These are phyloP conservation scores for Fusarium caatingaense DNA, from an alignment of 2,329 filamentous ascomycete species.

Conservation along the genomic window DNA sequence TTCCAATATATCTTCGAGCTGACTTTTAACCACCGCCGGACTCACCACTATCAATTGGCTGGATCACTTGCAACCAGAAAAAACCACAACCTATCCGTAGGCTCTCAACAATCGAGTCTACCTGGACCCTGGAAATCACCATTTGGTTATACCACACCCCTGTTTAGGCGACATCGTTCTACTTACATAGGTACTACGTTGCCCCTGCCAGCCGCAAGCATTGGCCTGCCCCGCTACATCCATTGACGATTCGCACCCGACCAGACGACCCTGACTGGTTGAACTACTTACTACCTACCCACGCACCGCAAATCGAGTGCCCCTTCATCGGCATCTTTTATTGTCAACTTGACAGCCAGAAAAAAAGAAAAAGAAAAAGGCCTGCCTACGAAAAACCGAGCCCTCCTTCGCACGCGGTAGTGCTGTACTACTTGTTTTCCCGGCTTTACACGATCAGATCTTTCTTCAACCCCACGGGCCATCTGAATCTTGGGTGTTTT, in stretches of 20 bases:
- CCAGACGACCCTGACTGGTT: constrained; percentile 34
- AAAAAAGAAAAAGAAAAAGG: constrained; percentile 11
- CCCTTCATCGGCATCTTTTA: constrained; percentile 28
- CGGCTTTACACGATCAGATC: constrained; percentile 6
- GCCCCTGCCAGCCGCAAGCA: constrained; percentile 41
- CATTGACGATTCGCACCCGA: constrained; percentile 34
- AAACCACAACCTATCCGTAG: not conserved
- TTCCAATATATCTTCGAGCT: not conserved
- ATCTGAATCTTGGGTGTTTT: constrained; percentile 3
- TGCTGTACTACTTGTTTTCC: constrained; percentile 14
- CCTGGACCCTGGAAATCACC: constrained; percentile 39
- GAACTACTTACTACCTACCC: constrained; percentile 34
- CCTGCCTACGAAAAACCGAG: constrained; percentile 29
- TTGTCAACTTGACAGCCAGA: constrained; percentile 20
- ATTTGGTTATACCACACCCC: constrained; percentile 20
- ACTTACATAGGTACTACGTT: constrained; percentile 28
- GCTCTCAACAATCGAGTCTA: constrained; percentile 19
- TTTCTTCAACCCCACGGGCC: constrained; percentile 10
- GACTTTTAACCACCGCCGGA: not conserved
- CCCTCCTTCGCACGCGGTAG: constrained; percentile 26
- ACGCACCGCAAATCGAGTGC: constrained; percentile 31
- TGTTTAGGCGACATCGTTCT: constrained; percentile 32
- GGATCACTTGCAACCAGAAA: not conserved
- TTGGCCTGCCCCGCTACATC: constrained; percentile 43
- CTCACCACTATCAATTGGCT: not conserved